phyloP scores from a whole-genome alignment of 2,329 filamentous ascomycete genomes.

The Fusarium miscanthi region DNA sequence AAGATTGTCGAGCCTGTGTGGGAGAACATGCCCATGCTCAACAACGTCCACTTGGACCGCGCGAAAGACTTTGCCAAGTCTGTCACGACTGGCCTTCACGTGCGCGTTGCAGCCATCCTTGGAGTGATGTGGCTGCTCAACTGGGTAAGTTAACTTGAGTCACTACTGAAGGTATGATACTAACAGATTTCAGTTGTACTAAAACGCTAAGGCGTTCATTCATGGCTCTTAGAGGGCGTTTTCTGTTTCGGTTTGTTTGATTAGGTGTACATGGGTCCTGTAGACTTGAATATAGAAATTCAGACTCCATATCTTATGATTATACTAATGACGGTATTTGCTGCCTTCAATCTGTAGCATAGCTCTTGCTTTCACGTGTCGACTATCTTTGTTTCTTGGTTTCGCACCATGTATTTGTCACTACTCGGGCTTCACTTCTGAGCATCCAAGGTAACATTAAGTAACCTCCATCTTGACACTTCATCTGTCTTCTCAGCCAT shows the following conservation, averaged over 20 bases:
- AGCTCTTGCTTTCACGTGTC: too few species aligned
- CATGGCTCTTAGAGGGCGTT: neutral
- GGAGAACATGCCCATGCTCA: conserved; percentile 16
- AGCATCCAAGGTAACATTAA: neutral
- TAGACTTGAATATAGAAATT: conserved; percentile 6
- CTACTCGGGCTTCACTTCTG: neutral
- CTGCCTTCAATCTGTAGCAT: too few species aligned
- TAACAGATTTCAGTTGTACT: conserved; percentile 36
- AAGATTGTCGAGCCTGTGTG: conserved; percentile 40
- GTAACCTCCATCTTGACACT: neutral
- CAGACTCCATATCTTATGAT: neutral
- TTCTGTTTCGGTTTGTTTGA: neutral
- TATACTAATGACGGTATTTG: too few species aligned
- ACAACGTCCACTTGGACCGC: conserved; percentile 11
- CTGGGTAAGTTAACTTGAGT: conserved; percentile 24
- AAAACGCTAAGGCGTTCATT: neutral
- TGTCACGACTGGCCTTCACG: conserved; percentile 2
- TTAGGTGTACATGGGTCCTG: neutral
- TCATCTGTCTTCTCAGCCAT: neutral
- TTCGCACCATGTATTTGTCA: too few species aligned
- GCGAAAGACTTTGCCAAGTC: conserved; percentile 10
- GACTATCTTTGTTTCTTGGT: too few species aligned
- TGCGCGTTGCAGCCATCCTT: conserved; percentile 30
- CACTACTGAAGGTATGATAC: rapidly evolving
- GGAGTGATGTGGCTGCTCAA: conserved; percentile 43